Base-by-base conservation (phyloP, 2,329 filamentous ascomycete genomes). In the Macrophomina tecta region DNA sequence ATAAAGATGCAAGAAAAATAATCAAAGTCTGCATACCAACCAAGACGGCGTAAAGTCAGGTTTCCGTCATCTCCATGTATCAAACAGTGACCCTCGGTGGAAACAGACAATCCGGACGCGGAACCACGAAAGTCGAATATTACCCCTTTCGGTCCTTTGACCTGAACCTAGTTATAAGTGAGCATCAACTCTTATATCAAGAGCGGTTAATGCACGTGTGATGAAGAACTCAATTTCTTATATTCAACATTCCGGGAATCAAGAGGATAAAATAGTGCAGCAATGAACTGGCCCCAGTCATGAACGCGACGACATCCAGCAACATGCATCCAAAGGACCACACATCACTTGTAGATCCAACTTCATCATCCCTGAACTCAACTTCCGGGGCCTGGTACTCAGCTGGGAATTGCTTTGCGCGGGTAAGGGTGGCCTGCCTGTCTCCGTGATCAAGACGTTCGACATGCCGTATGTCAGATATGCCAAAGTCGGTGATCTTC, bases 311-410 rank as follows among this genome's bases (percentile, higher is more conserved):
- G 40, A 62, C 16, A 7, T 62, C 58, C 28, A 62, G 16, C 9
- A 62, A 28, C 6, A 62, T 40, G 45, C 58, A 62, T 4, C 58
- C 58, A n/a, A 62, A 62, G 7, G 58, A 62, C 58, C 58, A 62
- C 5, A 49, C 30, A 11, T 62, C 58, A 14, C n/a, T 62, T 6
- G 58, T 3, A 34, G 8, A 38, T 1, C 42, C 58, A 28, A 62
- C 45, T 49, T 23, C 1, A 16, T 49, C 1, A 3, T 36, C 11
- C 0, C 18, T 7, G 5, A 28, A 51, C 45, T 49, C 30, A 8
- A 51, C 30, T 36, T 62, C 58, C 7, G 58, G 46, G 4, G 38
- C 55, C 6, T 32, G 12, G 23, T 58, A 58, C 32, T 45, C 55
- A 11, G 18, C 23, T 30, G 55, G 38, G 2, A 3, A 12, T 3